Percentiles rank a stretch among this genome's conserved stretches.
Conservation (phyloP, 495 filamentous ascomycete genomes). For the Aspergillus hancockii region DNA sequence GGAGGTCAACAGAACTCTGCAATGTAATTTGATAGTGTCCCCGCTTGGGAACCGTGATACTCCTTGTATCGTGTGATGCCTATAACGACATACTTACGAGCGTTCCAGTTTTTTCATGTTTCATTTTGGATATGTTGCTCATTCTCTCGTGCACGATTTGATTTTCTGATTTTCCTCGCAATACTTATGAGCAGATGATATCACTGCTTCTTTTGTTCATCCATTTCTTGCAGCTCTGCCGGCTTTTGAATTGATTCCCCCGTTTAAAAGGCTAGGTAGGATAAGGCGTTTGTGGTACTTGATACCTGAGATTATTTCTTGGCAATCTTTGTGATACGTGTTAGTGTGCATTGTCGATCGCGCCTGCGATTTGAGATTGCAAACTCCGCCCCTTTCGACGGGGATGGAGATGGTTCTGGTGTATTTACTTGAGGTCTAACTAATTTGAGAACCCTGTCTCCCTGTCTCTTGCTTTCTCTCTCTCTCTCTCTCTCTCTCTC, state of each 20-base stretch:
- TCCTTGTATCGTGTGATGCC: constrained; percentile 11
- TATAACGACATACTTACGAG: constrained; percentile 12
- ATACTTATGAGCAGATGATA: constrained; percentile 6
- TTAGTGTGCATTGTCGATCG: constrained; percentile 1
- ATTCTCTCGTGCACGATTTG: constrained; percentile 4
- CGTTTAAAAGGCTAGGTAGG: constrained; percentile 33
- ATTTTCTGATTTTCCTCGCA: constrained; percentile 10
- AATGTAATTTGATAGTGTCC: background rate
- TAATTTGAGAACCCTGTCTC: constrained; percentile 5
- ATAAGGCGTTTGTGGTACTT: constrained; percentile 31
- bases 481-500: background rate
- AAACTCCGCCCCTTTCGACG: background rate
- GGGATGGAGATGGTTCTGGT: constrained; percentile 1
- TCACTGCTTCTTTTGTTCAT: constrained; percentile 11
- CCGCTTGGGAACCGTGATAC: background rate
- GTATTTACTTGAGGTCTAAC: constrained; percentile 6
- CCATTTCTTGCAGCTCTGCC: background rate
- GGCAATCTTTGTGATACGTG: constrained; percentile 6
- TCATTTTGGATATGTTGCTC: constrained; percentile 4
- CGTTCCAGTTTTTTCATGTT: constrained; percentile 3
- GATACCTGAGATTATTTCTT: constrained; percentile 22
- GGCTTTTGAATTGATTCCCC: constrained; percentile 9
- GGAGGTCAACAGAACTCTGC: background rate
- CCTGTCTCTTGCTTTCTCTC: background rate
- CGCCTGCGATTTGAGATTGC: background rate